Evolutionary conservation across 495 filamentous ascomycete genomes (phyloP), one percentile per base, ranked within the genome.

Genomic region (Amniculicola lignicola): DNA sequence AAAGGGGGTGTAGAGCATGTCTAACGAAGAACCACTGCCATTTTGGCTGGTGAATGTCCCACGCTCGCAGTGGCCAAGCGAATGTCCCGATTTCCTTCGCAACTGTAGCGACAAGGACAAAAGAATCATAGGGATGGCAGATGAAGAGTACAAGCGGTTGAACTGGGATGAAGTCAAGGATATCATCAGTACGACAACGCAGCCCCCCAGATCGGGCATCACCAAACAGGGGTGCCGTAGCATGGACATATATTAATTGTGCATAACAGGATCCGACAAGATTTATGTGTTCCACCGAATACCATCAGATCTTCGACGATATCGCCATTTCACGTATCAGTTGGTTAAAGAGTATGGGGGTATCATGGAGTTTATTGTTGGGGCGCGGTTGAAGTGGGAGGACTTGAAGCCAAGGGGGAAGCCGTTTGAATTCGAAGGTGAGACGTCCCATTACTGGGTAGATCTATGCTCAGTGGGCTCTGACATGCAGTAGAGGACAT

Each of bases 1-100:
- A 19, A 33, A 7, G 29, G 29, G 29, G 9, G 29, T n/a, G n/a
- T n/a, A n/a, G n/a, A n/a, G n/a, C n/a, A 65, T 65, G 62, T 57
- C 62, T 9, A 46, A 61, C 57, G 52, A 61, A 37, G 59, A 64
- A 31, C 59, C 51, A 28, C 40, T 69, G 31, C 85, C 87, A 1
- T 95, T 85, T 74, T 95, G 88, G 88, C 81, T 87, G 36, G 76
- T 88, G 59, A 94, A 95, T 67, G 70, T 93, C 14, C 84, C 86
- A 3, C 72, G 67, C 15, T 61, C 72, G 19, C 67, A 82, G 59
- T 78, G 86, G 70, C 79, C 82, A 4, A 61, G 67, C 12, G 73
- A 79, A 24, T 94, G 89, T 62, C 90, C 90, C 0, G 74, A 75
- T 23, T 92, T 81, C 68, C 79, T 95, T 35, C 65, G 61, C 18